These are phyloP conservation scores for Chamaenerion angustifolium DNA, from an alignment of 345 rosid genomes.

Conservation along the genomic window DNA sequence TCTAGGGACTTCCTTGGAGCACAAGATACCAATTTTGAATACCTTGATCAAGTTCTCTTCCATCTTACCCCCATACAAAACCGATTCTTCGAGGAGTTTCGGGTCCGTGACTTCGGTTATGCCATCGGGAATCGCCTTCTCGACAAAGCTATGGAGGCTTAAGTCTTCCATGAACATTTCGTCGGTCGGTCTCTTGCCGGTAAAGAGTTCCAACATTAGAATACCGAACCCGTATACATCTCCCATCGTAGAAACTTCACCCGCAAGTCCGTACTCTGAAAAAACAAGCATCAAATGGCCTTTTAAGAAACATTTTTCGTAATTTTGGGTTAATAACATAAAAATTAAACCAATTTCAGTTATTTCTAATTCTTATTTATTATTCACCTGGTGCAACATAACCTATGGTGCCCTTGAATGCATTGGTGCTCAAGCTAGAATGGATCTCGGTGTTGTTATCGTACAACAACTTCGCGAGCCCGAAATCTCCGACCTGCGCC, in stretches of 20 bases:
- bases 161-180: slow-evolving; percentile 16
- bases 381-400: slow-evolving; percentile 20
- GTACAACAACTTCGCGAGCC: slow-evolving; percentile 14
- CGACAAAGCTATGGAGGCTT: slow-evolving; percentile 14
- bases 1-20: slow-evolving; percentile 10
- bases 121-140: slow-evolving; percentile 11
- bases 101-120: slow-evolving; percentile 7
- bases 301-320: too few species aligned
- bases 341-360: too few species aligned
- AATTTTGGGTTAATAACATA: too few species aligned
- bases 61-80: slow-evolving; percentile 5
- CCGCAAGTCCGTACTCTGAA: slow-evolving; percentile 18
- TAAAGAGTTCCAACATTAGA: slow-evolving; percentile 20
- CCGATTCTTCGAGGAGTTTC: slow-evolving; percentile 8
- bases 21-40: slow-evolving; percentile 10
- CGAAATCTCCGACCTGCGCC: slow-evolving; percentile 21
- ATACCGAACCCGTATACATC: slow-evolving; percentile 29
- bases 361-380: too few species aligned
- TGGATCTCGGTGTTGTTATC: slow-evolving; percentile 6
- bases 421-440: slow-evolving; percentile 9
- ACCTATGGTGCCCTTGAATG: slow-evolving; percentile 16
- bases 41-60: slow-evolving; percentile 8
- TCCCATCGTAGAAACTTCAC: slow-evolving; percentile 18
- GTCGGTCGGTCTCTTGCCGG: slow-evolving; percentile 17
- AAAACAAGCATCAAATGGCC: too few species aligned